These are phyloP conservation scores for Ceratocystis smalleyi DNA, from an alignment of 2,329 filamentous ascomycete genomes.

Conservation along the genomic window DNA sequence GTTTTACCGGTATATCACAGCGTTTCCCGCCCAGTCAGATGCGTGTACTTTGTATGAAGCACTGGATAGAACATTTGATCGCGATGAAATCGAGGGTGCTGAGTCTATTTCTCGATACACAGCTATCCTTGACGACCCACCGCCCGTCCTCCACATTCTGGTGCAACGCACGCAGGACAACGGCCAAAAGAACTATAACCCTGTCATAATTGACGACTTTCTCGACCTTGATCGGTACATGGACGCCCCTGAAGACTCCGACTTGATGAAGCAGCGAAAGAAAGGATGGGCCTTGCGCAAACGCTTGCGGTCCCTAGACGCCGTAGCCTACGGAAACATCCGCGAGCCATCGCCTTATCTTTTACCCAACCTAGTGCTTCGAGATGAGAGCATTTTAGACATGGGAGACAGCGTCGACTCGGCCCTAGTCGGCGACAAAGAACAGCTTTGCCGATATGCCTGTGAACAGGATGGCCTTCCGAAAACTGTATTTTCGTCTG, in stretches of 20 bases:
- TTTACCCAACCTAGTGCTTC: background rate
- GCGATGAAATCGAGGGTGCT: constrained; percentile 55
- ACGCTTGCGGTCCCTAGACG: constrained; percentile 6
- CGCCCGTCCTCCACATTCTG: constrained; percentile 76
- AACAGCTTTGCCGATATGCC: constrained; percentile 4
- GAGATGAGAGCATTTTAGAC: background rate
- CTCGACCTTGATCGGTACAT: constrained; percentile 84
- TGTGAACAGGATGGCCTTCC: constrained; percentile 11
- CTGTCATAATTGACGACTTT: constrained; percentile 62
- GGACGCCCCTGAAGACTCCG: constrained; percentile 45
- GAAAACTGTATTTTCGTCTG: background rate
- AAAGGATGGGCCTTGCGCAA: constrained; percentile 52
- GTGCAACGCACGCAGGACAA: constrained; percentile 71
- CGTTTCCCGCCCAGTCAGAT: constrained; percentile 37
- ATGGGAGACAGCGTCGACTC: background rate
- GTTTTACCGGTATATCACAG: constrained; percentile 48
- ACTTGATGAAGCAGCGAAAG: constrained; percentile 47
- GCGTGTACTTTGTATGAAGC: constrained; percentile 61
- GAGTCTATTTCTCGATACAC: constrained; percentile 45
- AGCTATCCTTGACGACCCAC: constrained; percentile 52
- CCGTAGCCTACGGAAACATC: constrained; percentile 10
- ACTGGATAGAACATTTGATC: constrained; percentile 71
- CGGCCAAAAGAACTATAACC: constrained; percentile 58
- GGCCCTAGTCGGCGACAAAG: background rate
- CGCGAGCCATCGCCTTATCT: background rate